Percentiles rank a stretch among this genome's conserved stretches.
These are phyloP conservation scores for Clavispora santaluciae DNA, from an alignment of 805 yeast genomes.

Conservation along the genomic window DNA sequence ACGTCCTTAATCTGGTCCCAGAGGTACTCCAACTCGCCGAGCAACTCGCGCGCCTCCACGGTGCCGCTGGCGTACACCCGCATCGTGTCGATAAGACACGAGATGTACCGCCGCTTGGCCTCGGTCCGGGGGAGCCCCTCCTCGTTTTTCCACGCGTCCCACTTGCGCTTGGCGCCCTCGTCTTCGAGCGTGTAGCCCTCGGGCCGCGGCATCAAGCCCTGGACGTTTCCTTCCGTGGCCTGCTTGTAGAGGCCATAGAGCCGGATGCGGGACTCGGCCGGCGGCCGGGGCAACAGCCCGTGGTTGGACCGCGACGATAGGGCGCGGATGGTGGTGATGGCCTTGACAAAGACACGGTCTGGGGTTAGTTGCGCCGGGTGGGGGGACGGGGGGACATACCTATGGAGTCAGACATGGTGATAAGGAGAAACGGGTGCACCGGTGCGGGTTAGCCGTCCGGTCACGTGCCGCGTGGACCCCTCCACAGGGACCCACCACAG, in stretches of 20 bases:
- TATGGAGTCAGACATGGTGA: constrained; percentile 46
- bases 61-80: constrained; percentile 62
- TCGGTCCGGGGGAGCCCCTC: constrained; percentile 64
- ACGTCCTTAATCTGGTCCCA: constrained; percentile 69
- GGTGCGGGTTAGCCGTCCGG: not conserved
- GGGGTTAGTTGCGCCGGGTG: constrained; percentile 7
- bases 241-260: constrained; percentile 84
- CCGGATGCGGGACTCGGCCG: constrained; percentile 60
- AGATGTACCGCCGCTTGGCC: constrained; percentile 69
- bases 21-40: constrained; percentile 62
- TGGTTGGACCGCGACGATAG: constrained; percentile 60
- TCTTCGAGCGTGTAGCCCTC: constrained; percentile 56
- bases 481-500: no score
- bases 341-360: constrained; percentile 79
- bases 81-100: constrained; percentile 70
- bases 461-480: not conserved
- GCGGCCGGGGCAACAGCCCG: constrained; percentile 70
- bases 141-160: constrained; percentile 83
- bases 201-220: constrained; percentile 63
- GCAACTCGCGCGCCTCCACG: constrained; percentile 58
- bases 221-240: constrained; percentile 83
- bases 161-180: constrained; percentile 64
- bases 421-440: not conserved
- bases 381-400: constrained; percentile 24
- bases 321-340: constrained; percentile 72